Conservation (phyloP, 768 basidiomycete species). For the Saitozyma podzolica region DNA sequence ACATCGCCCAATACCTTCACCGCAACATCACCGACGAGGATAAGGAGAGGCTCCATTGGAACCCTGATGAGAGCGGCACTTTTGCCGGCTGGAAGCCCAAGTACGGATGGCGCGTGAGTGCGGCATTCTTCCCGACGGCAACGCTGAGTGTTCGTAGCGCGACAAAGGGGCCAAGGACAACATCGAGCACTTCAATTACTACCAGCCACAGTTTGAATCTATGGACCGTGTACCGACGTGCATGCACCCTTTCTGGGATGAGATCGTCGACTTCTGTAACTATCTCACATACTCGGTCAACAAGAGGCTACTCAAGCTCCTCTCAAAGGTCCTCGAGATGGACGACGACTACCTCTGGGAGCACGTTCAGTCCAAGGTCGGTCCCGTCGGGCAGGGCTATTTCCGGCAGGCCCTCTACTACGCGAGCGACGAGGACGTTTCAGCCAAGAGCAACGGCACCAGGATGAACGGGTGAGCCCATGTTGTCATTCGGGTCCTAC, state of each 20-base stretch:
- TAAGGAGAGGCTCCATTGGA: conserved; percentile 23
- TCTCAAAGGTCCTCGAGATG: conserved; percentile 40
- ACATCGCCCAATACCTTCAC: conserved; percentile 29
- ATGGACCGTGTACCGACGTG: conserved; percentile 14
- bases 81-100: conserved; percentile 31
- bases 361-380: conserved; percentile 25
- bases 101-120: conserved; percentile 18
- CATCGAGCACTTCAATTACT: conserved; percentile 34
- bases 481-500: too few species aligned
- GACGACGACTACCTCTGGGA: conserved; percentile 41
- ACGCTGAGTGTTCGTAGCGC: conserved; percentile 10
- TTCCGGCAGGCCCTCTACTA: conserved; percentile 34
- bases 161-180: conserved; percentile 18
- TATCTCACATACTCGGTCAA: conserved; percentile 33
- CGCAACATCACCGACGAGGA: conserved; percentile 28
- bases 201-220: conserved; percentile 18
- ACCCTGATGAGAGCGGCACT: conserved; percentile 22
- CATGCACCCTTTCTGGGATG: conserved; percentile 26
- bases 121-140: conserved; percentile 6
- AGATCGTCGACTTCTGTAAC: conserved; percentile 27
- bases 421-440: conserved; percentile 4
- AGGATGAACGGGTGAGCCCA: conserved; percentile 26
- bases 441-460: conserved; percentile 19
- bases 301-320: conserved; percentile 27
- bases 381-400: conserved; percentile 26